phyloP scores from a whole-genome alignment of 2,329 filamentous ascomycete species.

The Aspergillus novoparasiticus region DNA sequence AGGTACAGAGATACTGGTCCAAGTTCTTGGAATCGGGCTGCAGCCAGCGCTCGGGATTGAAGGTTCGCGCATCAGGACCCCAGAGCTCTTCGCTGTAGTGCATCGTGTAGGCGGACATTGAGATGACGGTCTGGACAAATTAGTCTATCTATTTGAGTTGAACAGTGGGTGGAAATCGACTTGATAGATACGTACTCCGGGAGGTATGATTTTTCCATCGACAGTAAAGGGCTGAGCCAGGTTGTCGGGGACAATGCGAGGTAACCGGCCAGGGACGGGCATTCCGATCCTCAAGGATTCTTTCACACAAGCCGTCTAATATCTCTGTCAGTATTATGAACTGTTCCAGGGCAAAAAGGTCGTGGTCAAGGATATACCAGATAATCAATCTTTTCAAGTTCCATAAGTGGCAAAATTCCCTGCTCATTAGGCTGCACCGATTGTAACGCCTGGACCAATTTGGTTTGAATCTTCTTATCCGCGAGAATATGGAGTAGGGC shows the following conservation, averaged over 20 bases:
- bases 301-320: slow-evolving; percentile 10
- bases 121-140: slow-evolving; percentile 2
- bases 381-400: slow-evolving; percentile 10
- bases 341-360: background rate
- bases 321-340: background rate
- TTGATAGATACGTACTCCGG: slow-evolving; percentile 1
- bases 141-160: background rate
- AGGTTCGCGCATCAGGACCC: slow-evolving; percentile 6
- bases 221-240: background rate
- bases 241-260: slow-evolving; percentile 9
- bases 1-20: background rate
- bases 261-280: slow-evolving; percentile 12
- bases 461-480: background rate
- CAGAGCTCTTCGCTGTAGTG: slow-evolving; percentile 8
- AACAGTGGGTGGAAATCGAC: background rate
- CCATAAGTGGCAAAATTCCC: background rate
- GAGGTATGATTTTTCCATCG: slow-evolving; percentile 9
- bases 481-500: slow-evolving; percentile 5
- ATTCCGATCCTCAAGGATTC: slow-evolving; percentile 13
- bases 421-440: background rate
- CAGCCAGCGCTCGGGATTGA: slow-evolving; percentile 11
- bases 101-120: slow-evolving; percentile 12
- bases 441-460: background rate
- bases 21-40: slow-evolving; percentile 2
- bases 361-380: background rate